phyloP scores from a whole-genome alignment of 73 alveolate species.

The Chromera velia region DNA sequence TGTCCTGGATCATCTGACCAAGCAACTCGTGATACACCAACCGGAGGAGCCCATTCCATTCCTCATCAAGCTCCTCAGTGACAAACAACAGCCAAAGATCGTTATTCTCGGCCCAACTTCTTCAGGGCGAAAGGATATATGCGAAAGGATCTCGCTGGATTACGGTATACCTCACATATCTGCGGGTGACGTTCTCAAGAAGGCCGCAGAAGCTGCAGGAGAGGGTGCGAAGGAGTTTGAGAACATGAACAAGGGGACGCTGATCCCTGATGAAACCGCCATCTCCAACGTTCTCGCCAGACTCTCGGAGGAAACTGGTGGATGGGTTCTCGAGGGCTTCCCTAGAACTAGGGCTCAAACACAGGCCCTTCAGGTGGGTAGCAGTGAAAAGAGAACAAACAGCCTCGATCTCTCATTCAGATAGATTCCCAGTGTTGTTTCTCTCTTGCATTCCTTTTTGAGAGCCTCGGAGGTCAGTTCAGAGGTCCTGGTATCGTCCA shows the following conservation, averaged over 20 bases:
- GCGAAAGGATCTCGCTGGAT: too few species aligned
- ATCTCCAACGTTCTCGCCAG: constrained; percentile 51
- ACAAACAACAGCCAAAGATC: neutral
- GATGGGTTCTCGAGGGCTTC: constrained; percentile 76
- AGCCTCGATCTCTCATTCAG: too few species aligned
- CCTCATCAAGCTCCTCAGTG: constrained; percentile 46
- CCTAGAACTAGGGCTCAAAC: constrained; percentile 74
- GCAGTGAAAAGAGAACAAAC: too few species aligned
- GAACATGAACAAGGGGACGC: neutral
- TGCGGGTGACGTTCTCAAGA: too few species aligned
- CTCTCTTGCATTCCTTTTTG: too few species aligned
- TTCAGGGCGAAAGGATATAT: too few species aligned
- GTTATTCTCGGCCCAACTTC: neutral
- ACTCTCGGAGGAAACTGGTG: constrained; percentile 28
- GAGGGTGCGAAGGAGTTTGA: too few species aligned
- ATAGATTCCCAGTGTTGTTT: too few species aligned
- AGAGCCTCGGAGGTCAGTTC: too few species aligned
- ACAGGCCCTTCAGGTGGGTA: constrained; percentile 61
- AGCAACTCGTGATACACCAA: constrained; percentile 54
- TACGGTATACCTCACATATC: too few species aligned
- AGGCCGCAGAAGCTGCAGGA: too few species aligned
- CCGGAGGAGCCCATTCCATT: constrained; percentile 69
- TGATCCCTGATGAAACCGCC: constrained; percentile 59
- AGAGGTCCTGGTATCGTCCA: too few species aligned
- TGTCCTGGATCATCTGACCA: constrained; percentile 55